Percentiles rank a stretch among this genome's conserved stretches.
These are phyloP conservation scores for Gracilaria vermiculophylla DNA, from an alignment of 23 red algal genomes.

Conservation along the genomic window DNA sequence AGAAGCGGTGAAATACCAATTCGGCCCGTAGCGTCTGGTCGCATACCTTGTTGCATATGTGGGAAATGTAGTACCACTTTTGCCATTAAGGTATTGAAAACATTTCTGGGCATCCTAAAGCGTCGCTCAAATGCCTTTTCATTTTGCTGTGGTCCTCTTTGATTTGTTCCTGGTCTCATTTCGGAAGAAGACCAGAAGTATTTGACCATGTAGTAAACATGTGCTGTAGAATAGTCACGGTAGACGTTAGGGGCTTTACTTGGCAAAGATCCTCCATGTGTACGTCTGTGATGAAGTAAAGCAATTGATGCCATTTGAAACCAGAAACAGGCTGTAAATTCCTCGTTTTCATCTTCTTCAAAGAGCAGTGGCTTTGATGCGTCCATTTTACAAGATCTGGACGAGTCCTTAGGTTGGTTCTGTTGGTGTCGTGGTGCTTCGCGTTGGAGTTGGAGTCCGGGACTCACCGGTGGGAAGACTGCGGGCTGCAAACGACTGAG, in stretches of 20 bases:
- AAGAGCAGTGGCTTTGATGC: no score
- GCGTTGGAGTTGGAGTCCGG: no score
- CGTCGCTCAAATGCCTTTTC: constrained; percentile 19
- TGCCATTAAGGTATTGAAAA: background rate
- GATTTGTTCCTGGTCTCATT: constrained; percentile 19
- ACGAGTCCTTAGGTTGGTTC: no score
- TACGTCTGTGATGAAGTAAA: background rate
- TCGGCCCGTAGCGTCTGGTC: constrained; percentile 18
- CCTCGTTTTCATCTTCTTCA: background rate
- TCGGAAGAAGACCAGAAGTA: constrained; percentile 25
- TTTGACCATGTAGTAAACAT: constrained; percentile 22
- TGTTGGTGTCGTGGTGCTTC: no score
- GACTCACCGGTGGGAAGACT: no score
- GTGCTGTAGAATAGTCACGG: constrained; percentile 18
- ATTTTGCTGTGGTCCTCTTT: constrained; percentile 6
- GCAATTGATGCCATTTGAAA: background rate
- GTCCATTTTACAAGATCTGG: no score
- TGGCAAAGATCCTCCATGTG: background rate
- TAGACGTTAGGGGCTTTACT: constrained; percentile 12
- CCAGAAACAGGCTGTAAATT: background rate
- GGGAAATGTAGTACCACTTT: background rate
- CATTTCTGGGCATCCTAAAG: background rate
- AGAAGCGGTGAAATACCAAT: constrained; percentile 23
- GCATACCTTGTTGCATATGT: constrained; percentile 19
- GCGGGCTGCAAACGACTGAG: no score